These are phyloP conservation scores for Trichoderma sp. DNA, from an alignment of 2,329 filamentous ascomycete genomes.

Conservation along the genomic window DNA sequence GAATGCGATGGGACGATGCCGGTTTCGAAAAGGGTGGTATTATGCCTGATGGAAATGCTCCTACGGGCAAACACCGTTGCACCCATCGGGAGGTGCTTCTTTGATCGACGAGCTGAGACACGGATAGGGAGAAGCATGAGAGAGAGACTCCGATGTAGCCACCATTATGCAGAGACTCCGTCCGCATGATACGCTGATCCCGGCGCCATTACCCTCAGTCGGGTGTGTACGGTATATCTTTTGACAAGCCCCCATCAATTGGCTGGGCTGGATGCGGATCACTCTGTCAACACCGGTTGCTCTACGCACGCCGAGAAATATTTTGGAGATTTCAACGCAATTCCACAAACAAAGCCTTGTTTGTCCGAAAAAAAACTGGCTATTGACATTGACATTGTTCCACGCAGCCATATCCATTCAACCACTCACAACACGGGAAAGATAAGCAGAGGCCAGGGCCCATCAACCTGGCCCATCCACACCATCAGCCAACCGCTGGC, in stretches of 20 bases:
- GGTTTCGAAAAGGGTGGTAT: not conserved
- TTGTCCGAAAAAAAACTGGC: not conserved
- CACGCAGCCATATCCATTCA: not conserved
- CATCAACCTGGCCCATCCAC: slow-evolving; percentile 1
- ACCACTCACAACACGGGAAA: slow-evolving; percentile 7
- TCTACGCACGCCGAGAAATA: not conserved
- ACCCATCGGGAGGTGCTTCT: not conserved
- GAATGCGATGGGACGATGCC: not conserved
- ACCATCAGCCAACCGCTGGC: not conserved
- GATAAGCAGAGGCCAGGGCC: slow-evolving; percentile 12
- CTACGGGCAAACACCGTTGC: not conserved
- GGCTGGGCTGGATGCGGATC: not conserved
- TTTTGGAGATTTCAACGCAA: not conserved
- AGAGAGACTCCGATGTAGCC: not conserved
- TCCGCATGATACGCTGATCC: slow-evolving; percentile 5
- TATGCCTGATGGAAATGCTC: not conserved
- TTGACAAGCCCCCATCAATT: not conserved
- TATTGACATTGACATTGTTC: not conserved
- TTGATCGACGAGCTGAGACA: not conserved
- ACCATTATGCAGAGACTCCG: not conserved
- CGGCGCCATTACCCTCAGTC: not conserved
- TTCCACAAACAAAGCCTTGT: not conserved
- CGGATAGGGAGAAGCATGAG: not conserved
- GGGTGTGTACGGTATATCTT: not conserved
- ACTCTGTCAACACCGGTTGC: not conserved